These are phyloP conservation scores for Fusarium mangiferae DNA, from an alignment of 2,329 filamentous ascomycete species.

Conservation along the genomic window DNA sequence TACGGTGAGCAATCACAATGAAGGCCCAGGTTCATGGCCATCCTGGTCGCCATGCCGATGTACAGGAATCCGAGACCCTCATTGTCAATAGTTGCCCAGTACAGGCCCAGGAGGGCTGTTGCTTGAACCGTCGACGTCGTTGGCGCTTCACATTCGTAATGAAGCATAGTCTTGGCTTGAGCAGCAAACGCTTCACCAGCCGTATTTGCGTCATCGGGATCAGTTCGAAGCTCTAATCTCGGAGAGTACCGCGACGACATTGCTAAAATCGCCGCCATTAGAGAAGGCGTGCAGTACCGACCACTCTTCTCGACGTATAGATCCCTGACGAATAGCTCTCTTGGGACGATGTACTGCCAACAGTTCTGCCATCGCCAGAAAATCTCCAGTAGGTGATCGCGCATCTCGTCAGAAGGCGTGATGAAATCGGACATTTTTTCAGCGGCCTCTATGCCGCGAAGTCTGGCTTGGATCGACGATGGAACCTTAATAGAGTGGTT, in stretches of 20 bases:
- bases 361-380: conserved; percentile 12
- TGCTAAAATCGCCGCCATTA: neutral
- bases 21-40: conserved; percentile 11
- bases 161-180: conserved; percentile 1
- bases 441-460: neutral
- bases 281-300: neutral
- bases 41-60: conserved; percentile 4
- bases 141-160: neutral
- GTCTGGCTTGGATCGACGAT: neutral
- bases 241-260: neutral
- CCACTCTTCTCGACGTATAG: neutral
- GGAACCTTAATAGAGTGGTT: conserved; percentile 7
- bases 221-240: neutral
- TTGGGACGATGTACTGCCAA: conserved; percentile 6
- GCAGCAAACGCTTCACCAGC: neutral
- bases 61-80: conserved; percentile 11
- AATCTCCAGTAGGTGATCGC: neutral
- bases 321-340: conserved; percentile 1
- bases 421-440: neutral
- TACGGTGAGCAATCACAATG: neutral
- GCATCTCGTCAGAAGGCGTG: neutral
- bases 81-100: neutral
- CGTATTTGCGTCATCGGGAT: conserved; percentile 3
- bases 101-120: neutral
- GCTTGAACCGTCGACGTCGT: neutral